Evolutionary conservation across 225 moss, liverwort and hornwort species (phyloP).

Genomic region (Polytrichum commune): DNA sequence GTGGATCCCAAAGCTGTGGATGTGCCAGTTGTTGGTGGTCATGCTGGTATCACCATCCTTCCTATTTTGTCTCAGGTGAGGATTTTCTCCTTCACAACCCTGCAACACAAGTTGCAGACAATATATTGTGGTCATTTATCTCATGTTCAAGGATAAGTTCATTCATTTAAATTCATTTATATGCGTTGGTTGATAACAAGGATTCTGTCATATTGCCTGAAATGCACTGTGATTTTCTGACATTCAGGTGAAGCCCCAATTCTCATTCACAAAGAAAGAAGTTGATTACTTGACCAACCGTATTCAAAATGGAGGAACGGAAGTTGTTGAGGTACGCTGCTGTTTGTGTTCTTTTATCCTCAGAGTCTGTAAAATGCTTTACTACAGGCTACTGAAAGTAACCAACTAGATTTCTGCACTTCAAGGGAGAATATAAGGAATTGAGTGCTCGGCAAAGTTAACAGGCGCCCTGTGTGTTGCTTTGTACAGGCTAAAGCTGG

Average conservation of each 20-base stretch:
- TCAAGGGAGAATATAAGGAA: too few species aligned
- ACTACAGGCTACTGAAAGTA: too few species aligned
- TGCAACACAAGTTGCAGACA: not conserved
- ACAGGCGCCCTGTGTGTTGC: conserved; percentile 19
- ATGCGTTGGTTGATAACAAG: too few species aligned
- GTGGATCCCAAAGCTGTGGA: conserved; percentile 75
- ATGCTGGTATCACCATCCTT: conserved; percentile 94
- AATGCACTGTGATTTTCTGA: not conserved
- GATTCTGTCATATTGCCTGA: conserved; percentile 4
- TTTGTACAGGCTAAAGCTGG: conserved; percentile 90
- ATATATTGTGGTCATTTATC: too few species aligned
- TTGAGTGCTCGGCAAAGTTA: not conserved
- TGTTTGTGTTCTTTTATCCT: too few species aligned
- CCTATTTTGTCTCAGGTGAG: conserved; percentile 95
- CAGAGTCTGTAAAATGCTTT: too few species aligned
- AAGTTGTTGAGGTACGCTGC: conserved; percentile 92
- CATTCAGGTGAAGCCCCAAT: conserved; percentile 49
- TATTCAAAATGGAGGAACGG: conserved; percentile 98
- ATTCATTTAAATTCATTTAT: too few species aligned
- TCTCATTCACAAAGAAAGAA: conserved; percentile 76
- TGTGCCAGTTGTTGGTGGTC: conserved; percentile 96
- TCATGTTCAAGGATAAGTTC: too few species aligned
- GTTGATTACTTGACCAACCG: conserved; percentile 89
- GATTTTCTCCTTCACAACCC: not conserved
- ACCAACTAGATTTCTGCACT: too few species aligned